phyloP scores from a whole-genome alignment of 1,284 basidiomycete species.

The Cryptococcus sp. region DNA sequence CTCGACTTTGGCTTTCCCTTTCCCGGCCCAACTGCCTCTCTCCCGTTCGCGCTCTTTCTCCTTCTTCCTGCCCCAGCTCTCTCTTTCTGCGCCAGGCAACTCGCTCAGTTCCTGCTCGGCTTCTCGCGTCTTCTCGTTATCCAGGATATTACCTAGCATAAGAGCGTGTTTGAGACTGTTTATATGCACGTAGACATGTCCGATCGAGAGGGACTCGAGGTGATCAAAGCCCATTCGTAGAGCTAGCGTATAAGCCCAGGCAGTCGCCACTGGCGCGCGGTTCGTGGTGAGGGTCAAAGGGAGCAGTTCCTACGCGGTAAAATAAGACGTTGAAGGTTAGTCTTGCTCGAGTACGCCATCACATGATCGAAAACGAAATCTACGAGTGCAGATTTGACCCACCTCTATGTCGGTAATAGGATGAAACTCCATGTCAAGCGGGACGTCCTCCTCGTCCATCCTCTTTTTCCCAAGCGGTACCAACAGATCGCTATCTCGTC shows the following conservation, averaged over 20 bases:
- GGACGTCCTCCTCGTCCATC: conserved; percentile 17
- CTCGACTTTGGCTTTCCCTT: conserved; percentile 27
- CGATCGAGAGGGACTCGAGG: conserved; percentile 70
- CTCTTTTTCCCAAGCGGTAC: conserved; percentile 26
- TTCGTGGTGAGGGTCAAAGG: conserved; percentile 71
- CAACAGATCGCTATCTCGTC: conserved; percentile 32
- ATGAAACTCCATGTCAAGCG: conserved; percentile 36
- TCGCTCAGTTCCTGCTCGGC: conserved; percentile 48
- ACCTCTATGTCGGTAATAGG: conserved; percentile 42
- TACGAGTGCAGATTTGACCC: conserved; percentile 7
- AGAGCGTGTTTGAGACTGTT: conserved; percentile 82
- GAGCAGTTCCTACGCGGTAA: conserved; percentile 60
- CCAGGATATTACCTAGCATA: conserved; percentile 66
- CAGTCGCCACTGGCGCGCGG: conserved; percentile 90
- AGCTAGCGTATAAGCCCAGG: conserved; percentile 84
- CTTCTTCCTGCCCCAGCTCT: conserved; percentile 10
- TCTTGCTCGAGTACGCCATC: neutral
- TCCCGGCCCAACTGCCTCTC: conserved; percentile 6
- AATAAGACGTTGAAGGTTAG: neutral
- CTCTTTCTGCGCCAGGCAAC: conserved; percentile 33
- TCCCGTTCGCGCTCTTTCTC: conserved; percentile 2
- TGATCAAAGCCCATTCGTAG: conserved; percentile 80
- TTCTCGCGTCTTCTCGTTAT: conserved; percentile 55
- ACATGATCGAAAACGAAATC: neutral
- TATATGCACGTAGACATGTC: conserved; percentile 80